Base-by-base conservation (phyloP, 2,329 filamentous ascomycete genomes). In the Colletotrichum liriopes region DNA sequence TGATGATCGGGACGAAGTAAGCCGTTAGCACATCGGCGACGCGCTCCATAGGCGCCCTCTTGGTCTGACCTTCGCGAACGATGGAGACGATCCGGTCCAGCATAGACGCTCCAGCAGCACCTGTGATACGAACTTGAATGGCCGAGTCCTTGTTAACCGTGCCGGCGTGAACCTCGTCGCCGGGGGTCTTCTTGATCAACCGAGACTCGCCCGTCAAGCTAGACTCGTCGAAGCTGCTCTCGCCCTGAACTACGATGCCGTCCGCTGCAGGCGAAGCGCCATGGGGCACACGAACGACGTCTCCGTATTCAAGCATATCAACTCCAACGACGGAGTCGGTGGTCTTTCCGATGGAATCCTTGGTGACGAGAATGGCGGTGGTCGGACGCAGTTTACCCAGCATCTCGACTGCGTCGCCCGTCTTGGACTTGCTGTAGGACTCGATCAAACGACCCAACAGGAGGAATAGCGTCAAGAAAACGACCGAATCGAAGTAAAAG, bases 401-500 rank as follows among this genome's bases (percentile, higher is more conserved):
- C 73, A 93, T 91, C 43, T 93, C 91, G 2, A 98, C 93, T 0
- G 95, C 95, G 79, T 97, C 93, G 1, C 95, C 95, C 0, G 95
- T 94, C 78, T 93, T 96, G 0, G 94, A 93, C 82, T 98, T 98
- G 86, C 93, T 97, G 84, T 96, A 97, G 1, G 94, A 92, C 84
- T 98, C 96, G 16, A 95, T 90, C 59, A 93, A 87, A n/a, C 93
- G 87, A 1, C 92, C 92, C 41, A 87, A 81, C 1, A 98, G 90
- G 29, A 98, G 88, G 79, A 98, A 98, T 74, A 98, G 87, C 0
- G 95, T 98, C 68, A 98, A 81, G 74, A 98, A 98, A 3, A 98
- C 93, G 1, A 98, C 95, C 0, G 95, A 94, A 80, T 98, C 96
- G 79, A 98, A 98, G 81, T 98, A 98, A 23, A 92, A 90, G 63